Conservation (phyloP, 23 red algal genomes). For the Rhodosorus marinus region DNA sequence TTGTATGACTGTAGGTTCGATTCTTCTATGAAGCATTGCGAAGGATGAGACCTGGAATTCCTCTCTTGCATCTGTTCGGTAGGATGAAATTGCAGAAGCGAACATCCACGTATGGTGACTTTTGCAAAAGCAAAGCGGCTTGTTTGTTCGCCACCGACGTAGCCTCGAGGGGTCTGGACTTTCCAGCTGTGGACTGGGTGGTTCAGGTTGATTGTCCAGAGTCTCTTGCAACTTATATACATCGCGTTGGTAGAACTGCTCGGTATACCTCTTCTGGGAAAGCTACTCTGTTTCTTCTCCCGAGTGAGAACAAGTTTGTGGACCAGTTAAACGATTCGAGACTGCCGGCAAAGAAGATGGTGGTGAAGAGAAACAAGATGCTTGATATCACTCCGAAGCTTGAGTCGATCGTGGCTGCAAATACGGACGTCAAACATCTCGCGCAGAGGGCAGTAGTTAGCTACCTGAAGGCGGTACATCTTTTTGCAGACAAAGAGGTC, state of each 20-base stretch:
- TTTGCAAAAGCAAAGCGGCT: conserved; percentile 12
- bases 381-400: conserved; percentile 1
- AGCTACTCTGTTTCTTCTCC: conserved; percentile 44
- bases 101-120: conserved; percentile 67
- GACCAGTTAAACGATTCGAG: conserved; percentile 2
- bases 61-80: conserved; percentile 65
- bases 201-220: conserved; percentile 84
- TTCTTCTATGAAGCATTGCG: conserved; percentile 84
- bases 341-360: conserved; percentile 3
- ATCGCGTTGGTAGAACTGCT: conserved; percentile 91
- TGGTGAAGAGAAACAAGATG: conserved; percentile 10
- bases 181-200: conserved; percentile 86
- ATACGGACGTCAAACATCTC: conserved; percentile 50
- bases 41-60: conserved; percentile 74
- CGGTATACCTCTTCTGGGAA: conserved; percentile 40
- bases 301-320: conserved; percentile 51
- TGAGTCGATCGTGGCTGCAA: conserved; percentile 33
- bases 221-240: conserved; percentile 57
- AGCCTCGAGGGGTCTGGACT: conserved; percentile 88
- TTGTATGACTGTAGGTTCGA: too few relatives aligned
- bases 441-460: conserved; percentile 63
- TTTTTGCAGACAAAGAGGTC: conserved; percentile 35
- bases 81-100: conserved; percentile 67
- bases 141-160: conserved; percentile 90
- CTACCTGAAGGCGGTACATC: conserved; percentile 53